Percentiles rank a stretch among this genome's conserved stretches.
Evolutionary conservation across 2,329 filamentous ascomycete species (phyloP).

Genomic region (Nothophaeocryptopus gaeumannii): DNA sequence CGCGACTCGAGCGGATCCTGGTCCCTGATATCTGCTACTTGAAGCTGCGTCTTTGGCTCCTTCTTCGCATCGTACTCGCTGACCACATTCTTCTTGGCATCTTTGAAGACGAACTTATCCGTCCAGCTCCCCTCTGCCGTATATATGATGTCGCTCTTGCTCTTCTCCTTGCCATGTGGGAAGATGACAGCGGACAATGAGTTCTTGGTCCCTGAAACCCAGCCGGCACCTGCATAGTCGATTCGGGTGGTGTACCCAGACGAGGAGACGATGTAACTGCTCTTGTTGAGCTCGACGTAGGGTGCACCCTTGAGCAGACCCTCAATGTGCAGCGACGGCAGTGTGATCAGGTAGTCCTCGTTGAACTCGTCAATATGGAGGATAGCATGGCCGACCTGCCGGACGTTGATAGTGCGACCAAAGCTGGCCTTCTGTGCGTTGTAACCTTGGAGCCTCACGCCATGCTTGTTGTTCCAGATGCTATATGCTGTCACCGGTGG

Average conservation of each 20-base stretch:
- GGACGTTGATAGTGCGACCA: conserved; percentile 88
- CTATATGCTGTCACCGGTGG: conserved; percentile 92
- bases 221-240: conserved; percentile 90
- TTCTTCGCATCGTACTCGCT: conserved; percentile 48
- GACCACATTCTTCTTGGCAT: conserved; percentile 53
- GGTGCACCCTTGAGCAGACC: conserved; percentile 82
- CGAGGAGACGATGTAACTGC: conserved; percentile 80
- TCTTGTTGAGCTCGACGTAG: conserved; percentile 85
- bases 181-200: conserved; percentile 74
- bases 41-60: conserved; percentile 61
- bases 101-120: conserved; percentile 73
- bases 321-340: conserved; percentile 89
- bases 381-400: conserved; percentile 72
- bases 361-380: conserved; percentile 66
- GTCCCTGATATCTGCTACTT: conserved; percentile 67
- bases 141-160: conserved; percentile 62
- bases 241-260: conserved; percentile 85
- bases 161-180: conserved; percentile 65
- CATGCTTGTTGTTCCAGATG: conserved; percentile 81
- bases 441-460: conserved; percentile 74
- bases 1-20: conserved; percentile 87
- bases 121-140: conserved; percentile 90
- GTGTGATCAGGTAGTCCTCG: conserved; percentile 84
- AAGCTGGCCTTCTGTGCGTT: conserved; percentile 97
- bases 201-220: conserved; percentile 96